phyloP scores from a whole-genome alignment of 2,329 filamentous ascomycete genomes.

The Kalmusia sp. region DNA sequence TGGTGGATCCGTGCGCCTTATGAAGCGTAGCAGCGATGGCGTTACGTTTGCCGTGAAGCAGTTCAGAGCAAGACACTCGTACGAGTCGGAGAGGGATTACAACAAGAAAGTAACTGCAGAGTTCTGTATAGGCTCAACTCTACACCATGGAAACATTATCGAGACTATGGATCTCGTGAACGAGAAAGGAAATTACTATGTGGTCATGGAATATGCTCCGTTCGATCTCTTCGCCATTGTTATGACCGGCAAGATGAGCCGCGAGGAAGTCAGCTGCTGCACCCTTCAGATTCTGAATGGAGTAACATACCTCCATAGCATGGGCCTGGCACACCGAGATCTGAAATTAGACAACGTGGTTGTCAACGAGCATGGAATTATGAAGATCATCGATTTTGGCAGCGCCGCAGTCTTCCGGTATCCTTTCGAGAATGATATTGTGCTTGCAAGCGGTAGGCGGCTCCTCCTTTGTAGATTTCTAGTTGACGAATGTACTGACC shows the following conservation, averaged over 20 bases:
- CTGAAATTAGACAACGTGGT: conserved; percentile 98
- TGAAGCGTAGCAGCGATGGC: conserved; percentile 91
- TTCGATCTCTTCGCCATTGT: conserved; percentile 97
- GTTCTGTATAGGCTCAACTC: conserved; percentile 95
- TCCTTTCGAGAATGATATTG: conserved; percentile 90
- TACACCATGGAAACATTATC: conserved; percentile 98
- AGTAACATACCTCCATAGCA: conserved; percentile 91
- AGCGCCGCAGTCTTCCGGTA: conserved; percentile 97
- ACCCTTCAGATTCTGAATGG: conserved; percentile 95
- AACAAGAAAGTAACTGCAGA: conserved; percentile 98
- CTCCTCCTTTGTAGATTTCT: neutral
- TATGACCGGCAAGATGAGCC: conserved; percentile 97
- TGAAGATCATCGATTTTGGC: conserved; percentile 99
- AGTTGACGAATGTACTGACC: conserved; percentile 29
- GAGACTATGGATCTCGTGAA: conserved; percentile 97
- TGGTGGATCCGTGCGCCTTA: conserved; percentile 89
- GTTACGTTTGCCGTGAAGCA: conserved; percentile 98
- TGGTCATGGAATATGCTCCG: conserved; percentile 98
- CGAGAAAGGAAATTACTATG: conserved; percentile 93
- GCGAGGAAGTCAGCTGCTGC: conserved; percentile 87
- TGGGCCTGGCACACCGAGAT: conserved; percentile 94
- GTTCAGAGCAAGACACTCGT: conserved; percentile 88
- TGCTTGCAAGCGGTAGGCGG: conserved; percentile 76
- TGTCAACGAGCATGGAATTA: conserved; percentile 93
- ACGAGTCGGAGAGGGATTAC: conserved; percentile 94